phyloP scores from a whole-genome alignment of 2,329 filamentous ascomycete species.

The Aureobasidium sp. region DNA sequence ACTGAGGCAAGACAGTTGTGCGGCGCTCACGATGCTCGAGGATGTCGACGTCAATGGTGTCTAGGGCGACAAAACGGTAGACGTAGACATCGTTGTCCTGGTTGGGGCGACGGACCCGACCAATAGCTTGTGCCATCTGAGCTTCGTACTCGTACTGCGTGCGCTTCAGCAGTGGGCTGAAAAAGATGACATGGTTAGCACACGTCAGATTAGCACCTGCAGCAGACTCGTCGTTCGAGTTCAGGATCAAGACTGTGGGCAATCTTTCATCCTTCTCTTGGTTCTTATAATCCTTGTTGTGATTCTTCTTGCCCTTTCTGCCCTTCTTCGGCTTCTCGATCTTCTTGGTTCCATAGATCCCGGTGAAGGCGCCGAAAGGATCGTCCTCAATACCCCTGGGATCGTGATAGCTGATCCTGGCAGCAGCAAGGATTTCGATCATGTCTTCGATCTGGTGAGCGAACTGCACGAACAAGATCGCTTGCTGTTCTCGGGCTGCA shows the following conservation, averaged over 20 bases:
- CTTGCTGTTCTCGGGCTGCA: conserved; percentile 38
- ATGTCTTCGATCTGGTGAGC: conserved; percentile 37
- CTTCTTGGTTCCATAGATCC: too few species aligned
- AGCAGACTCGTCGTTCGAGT: conserved; percentile 50
- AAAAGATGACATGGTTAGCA: conserved; percentile 59
- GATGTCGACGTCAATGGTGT: conserved; percentile 48
- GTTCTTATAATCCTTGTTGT: neutral
- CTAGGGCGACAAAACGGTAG: conserved; percentile 74
- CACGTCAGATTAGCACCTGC: conserved; percentile 55
- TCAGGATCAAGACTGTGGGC: conserved; percentile 49
- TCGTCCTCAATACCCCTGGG: neutral
- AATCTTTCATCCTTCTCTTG: conserved; percentile 19
- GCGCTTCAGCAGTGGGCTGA: conserved; percentile 46
- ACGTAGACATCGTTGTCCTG: conserved; percentile 52
- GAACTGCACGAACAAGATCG: conserved; percentile 51
- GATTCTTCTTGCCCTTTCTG: too few species aligned
- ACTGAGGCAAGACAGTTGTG: conserved; percentile 21
- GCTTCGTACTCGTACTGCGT: conserved; percentile 50
- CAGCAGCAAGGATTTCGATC: conserved; percentile 27
- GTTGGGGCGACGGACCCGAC: conserved; percentile 51
- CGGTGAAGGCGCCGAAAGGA: neutral
- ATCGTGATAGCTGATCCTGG: conserved; percentile 13
- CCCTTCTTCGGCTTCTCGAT: neutral
- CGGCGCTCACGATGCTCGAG: conserved; percentile 38
- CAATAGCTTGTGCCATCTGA: conserved; percentile 57